Base-by-base conservation (phyloP, 1,139 yeast genomes). In the Geotrichum bryndzae region DNA sequence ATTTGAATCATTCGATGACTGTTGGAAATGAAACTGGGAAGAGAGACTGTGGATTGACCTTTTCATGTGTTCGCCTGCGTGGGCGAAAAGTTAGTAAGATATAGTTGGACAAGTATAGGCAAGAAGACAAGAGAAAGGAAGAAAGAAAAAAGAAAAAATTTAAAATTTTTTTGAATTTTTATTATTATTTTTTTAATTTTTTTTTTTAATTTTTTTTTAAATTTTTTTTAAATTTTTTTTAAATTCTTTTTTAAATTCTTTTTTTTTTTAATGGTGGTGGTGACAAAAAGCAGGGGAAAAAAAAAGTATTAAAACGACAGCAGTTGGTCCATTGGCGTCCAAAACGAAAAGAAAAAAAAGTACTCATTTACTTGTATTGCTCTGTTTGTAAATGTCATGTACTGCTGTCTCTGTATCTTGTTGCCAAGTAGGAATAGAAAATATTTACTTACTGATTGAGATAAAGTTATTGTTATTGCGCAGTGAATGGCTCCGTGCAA, bases 31-130 rank as follows among this genome's bases (percentile, higher is more conserved):
- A 13, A 31, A 22, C 45, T 57, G 33, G 56, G 10, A 29, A 25
- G 56, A 33, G 6, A 48, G 29, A 18, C 60, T 54, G 31, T 57
- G 35, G 41, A 35, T 15, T 41, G 46, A 52, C 15, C 52, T 57
- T 33, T 52, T 27, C 31, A 22, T 25, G 25, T 22, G 33, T 35
- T 27, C 22, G 22, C 38, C 22, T 13, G 41, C 33, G 45, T 38
- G 45, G 35, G 33, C 35, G 38, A 46, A 27, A 5, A n/a, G 27
- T 38, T 38, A 38, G 35, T 41, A 41, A 13, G n/a, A 41, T 18
- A 41, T 4, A 15, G n/a, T 13, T 15, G n/a, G n/a, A n/a, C 6
- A 15, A 13, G 4, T 13, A 41, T 2, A 31, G 25, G 5, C 3
- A 45, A 25, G 41, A 25, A 23, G 51, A 25, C 15, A 7, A 53